Evolutionary conservation across 2,329 filamentous ascomycete genomes (phyloP).

Genomic region (Dactylonectria macrodidyma): DNA sequence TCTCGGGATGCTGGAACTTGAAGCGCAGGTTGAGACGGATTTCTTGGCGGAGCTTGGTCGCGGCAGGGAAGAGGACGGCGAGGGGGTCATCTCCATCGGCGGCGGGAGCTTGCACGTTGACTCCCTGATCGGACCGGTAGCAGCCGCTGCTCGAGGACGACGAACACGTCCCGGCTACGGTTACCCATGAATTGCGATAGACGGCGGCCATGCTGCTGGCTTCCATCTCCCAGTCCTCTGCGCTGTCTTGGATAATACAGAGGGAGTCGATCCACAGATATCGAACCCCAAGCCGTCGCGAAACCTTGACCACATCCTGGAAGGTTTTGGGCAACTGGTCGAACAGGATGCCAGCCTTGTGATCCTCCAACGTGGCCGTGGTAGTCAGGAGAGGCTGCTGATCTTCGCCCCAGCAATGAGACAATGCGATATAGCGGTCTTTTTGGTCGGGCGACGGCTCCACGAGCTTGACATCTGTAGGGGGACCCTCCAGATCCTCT

Average conservation of each 20-base stretch:
- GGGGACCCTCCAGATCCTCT: too few relatives aligned
- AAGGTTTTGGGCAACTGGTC: constrained; percentile 24
- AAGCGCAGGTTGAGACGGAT: too few relatives aligned
- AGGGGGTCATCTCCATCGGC: not conserved
- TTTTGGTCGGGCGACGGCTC: too few relatives aligned
- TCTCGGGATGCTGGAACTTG: too few relatives aligned
- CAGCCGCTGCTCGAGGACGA: not conserved
- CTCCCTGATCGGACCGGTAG: too few relatives aligned
- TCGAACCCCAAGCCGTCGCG: constrained; percentile 24
- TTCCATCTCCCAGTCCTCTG: constrained; percentile 38
- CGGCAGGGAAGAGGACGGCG: too few relatives aligned
- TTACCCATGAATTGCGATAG: constrained; percentile 36
- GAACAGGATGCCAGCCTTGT: constrained; percentile 20
- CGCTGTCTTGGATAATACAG: constrained; percentile 43
- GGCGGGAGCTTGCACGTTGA: constrained; percentile 4
- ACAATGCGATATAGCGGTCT: too few relatives aligned
- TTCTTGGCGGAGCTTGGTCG: too few relatives aligned
- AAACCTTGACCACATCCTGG: constrained; percentile 22
- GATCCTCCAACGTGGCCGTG: constrained; percentile 12
- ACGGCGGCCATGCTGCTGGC: constrained; percentile 40
- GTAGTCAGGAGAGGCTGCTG: constrained; percentile 8
- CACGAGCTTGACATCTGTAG: too few relatives aligned
- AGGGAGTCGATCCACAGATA: constrained; percentile 44
- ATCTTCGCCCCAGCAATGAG: constrained; percentile 25
- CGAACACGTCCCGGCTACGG: constrained; percentile 36